Conservation (phyloP, 306 rosid species). For the Vigna reflexopilosa region DNA sequence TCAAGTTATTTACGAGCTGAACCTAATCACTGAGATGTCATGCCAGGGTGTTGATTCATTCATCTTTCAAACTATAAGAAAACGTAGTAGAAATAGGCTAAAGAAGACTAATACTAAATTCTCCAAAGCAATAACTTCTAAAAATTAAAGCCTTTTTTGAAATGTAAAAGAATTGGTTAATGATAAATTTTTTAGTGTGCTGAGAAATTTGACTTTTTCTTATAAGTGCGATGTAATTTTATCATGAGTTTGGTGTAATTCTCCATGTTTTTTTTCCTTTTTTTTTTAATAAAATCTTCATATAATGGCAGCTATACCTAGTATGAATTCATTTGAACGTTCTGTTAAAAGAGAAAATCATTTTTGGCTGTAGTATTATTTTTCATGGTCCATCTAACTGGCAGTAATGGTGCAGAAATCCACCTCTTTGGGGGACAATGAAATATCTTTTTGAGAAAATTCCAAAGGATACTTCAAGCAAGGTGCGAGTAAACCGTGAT, state of each 20-base stretch:
- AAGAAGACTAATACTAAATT: no score
- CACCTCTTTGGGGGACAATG: constrained; percentile 95
- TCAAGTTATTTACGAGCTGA: not conserved
- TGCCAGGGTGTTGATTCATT: constrained; percentile 13
- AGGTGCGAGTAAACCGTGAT: constrained; percentile 94
- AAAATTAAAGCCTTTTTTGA: no score
- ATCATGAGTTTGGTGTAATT: no score
- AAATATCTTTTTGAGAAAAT: constrained; percentile 92
- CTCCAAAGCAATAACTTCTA: no score
- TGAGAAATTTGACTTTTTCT: no score
- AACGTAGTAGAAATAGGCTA: no score
- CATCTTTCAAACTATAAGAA: not conserved
- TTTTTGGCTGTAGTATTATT: constrained; percentile 12
- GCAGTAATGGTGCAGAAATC: constrained; percentile 68
- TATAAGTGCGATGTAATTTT: no score
- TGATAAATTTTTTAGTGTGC: no score
- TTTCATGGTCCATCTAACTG: constrained; percentile 37
- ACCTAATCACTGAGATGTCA: constrained; percentile 5
- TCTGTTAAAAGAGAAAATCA: constrained; percentile 23
- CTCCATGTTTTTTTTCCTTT: no score
- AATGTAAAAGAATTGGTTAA: no score
- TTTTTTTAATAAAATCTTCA: no score
- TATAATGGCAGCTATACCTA: no score
- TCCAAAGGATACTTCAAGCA: constrained; percentile 95
- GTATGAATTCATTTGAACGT: not conserved